Base-by-base conservation (phyloP, 2,329 filamentous ascomycete genomes). In the Phaeosphaeriaceae sp. region DNA sequence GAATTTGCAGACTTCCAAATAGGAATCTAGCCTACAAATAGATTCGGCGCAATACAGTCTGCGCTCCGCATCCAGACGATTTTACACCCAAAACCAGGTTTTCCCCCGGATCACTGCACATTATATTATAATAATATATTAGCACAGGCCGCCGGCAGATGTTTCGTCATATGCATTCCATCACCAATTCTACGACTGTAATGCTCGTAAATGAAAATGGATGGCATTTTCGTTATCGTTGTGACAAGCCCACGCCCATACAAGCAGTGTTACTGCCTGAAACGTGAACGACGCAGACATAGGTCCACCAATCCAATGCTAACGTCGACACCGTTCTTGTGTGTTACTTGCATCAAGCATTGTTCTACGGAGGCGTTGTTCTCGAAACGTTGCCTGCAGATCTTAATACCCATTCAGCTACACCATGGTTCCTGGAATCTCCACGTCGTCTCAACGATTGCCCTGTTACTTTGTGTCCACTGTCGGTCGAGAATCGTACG, bases 341-440 rank as follows among this genome's bases (percentile, higher is more conserved):
- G 9, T 37, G 37, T 44, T 37, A 42, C 34, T 29, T 28, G 34
- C 30, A 29, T 16, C 28, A 21, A 18, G 29, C 29, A 34, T 40
- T 48, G 38, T 39, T 35, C 44, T 39, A 35, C 21, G 20, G 11
- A 17, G 40, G 32, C 47, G 40, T 29, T 20, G 28, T 48, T 41
- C 50, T 50, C 50, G 53, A 54, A 57, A 51, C 53, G 41, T 54
- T 8, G 26, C 30, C 42, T 46, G 52, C 50, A 49, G 42, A 40
- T 43, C 45, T 48, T 46, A 41, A 54, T 40, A 48, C 48, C 34
- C 37, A 35, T 37, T 34, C 42, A 42, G 46, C 47, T 44, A 46
- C 48, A 51, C 39, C 44, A 52, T 42, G 44, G 40, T 45, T 57
- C 50, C 53, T 55, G 43, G 42, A 57, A 54, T 54, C 32, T 52